A percentile compares a stretch with the other conserved stretches of the same genome.
Conservation (phyloP, 768 basidiomycete species). For the Hygrocybe punicea region DNA sequence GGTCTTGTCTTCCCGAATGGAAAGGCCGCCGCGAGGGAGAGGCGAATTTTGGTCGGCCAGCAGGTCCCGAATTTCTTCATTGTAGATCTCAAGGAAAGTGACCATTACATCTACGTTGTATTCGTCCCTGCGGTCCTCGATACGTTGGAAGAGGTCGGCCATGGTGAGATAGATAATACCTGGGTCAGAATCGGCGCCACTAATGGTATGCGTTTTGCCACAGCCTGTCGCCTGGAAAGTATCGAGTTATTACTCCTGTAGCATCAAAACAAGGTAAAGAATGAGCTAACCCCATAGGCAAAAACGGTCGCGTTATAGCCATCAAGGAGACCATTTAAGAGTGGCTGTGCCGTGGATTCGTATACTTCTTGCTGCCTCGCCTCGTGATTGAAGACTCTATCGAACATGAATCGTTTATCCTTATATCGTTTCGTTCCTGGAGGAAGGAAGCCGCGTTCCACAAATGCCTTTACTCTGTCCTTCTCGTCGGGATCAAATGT, state of each 20-base stretch:
- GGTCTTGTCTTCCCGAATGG: conserved; percentile 90
- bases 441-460: conserved; percentile 80
- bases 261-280: neutral
- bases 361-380: conserved; percentile 86
- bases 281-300: conserved; percentile 85
- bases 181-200: conserved; percentile 81
- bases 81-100: conserved; percentile 98
- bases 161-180: conserved; percentile 96
- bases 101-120: conserved; percentile 85
- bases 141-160: conserved; percentile 92
- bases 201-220: conserved; percentile 99
- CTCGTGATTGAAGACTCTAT: conserved; percentile 82
- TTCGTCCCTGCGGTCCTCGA: conserved; percentile 83
- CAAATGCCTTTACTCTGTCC: conserved; percentile 73
- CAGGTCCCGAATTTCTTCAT: conserved; percentile 96
- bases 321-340: conserved; percentile 81
- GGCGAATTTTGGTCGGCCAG: conserved; percentile 68
- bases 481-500: conserved; percentile 95
- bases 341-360: conserved; percentile 76
- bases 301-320: conserved; percentile 98
- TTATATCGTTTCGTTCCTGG: conserved; percentile 93
- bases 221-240: conserved; percentile 91
- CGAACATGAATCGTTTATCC: conserved; percentile 96
- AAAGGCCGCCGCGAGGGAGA: conserved; percentile 75
- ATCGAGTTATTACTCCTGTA: neutral